Evolutionary conservation across 495 filamentous ascomycete genomes (phyloP).

Genomic region (Ascobolus immersus): DNA sequence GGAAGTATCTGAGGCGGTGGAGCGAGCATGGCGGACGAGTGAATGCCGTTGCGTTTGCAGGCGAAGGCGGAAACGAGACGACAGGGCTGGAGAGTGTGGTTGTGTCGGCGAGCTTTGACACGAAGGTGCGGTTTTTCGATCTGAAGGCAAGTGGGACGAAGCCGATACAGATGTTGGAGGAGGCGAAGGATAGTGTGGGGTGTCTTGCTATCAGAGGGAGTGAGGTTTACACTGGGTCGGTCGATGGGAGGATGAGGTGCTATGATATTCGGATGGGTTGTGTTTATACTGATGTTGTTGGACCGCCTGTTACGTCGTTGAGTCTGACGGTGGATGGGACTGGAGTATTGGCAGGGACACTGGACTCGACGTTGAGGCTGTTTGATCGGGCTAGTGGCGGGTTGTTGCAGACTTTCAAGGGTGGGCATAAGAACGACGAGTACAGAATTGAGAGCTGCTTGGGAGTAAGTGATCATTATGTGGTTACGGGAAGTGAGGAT

Average conservation of each 20-base stretch:
- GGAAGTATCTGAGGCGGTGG: conserved; percentile 47
- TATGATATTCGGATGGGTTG: conserved; percentile 77
- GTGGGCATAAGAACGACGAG: conserved; percentile 31
- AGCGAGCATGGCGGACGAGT: conserved; percentile 44
- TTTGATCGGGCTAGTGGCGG: conserved; percentile 55
- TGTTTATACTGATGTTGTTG: conserved; percentile 46
- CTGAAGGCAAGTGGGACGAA: conserved; percentile 31
- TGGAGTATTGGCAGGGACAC: conserved; percentile 42
- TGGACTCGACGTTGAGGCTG: conserved; percentile 54
- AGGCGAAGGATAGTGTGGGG: conserved; percentile 54
- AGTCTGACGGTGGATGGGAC: conserved; percentile 42
- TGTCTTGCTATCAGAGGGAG: conserved; percentile 28
- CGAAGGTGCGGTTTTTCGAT: conserved; percentile 74
- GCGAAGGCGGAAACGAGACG: too few species aligned
- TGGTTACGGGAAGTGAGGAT: conserved; percentile 63
- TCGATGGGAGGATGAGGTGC: conserved; percentile 57
- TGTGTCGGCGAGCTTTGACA: conserved; percentile 53
- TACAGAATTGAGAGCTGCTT: conserved; percentile 46
- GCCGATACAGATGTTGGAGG: conserved; percentile 50
- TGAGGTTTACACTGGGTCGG: conserved; percentile 47
- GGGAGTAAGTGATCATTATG: conserved; percentile 46
- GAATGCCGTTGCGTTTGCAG: conserved; percentile 50
- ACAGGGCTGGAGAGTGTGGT: too few species aligned
- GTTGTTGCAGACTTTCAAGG: conserved; percentile 43
- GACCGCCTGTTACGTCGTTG: conserved; percentile 41